These are phyloP conservation scores for Theobroma grandiflorum DNA, from an alignment of 441 rosid genomes.

Conservation along the genomic window DNA sequence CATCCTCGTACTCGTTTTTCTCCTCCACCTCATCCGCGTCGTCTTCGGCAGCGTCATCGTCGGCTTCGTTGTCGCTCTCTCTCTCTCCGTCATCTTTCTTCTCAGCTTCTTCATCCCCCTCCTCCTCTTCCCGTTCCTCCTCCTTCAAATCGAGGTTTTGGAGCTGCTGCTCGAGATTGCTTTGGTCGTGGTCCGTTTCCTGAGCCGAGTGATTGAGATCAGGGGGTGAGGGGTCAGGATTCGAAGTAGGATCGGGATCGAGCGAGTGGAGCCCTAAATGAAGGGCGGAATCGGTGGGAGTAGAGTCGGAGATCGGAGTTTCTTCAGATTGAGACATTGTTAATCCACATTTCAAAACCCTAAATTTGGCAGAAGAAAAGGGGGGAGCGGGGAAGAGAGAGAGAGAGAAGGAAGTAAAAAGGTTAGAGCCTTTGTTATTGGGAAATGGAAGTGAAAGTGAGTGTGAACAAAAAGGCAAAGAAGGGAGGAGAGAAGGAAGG, in stretches of 20 bases:
- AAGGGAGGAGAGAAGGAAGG: too few relatives aligned
- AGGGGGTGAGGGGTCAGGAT: slow-evolving; percentile 16
- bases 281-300: slow-evolving; percentile 18
- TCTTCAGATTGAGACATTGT: slow-evolving; percentile 39
- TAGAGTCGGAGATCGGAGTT: slow-evolving; percentile 19
- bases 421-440: slow-evolving; percentile 1
- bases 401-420: background rate
- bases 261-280: slow-evolving; percentile 23
- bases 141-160: slow-evolving; percentile 37
- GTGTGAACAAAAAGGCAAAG: slow-evolving; percentile 9
- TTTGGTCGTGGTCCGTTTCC: slow-evolving; percentile 8
- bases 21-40: slow-evolving; percentile 33
- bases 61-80: slow-evolving; percentile 28
- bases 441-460: slow-evolving; percentile 8
- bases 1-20: slow-evolving; percentile 30
- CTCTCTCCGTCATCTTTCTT: slow-evolving; percentile 21
- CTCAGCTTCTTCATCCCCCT: slow-evolving; percentile 29
- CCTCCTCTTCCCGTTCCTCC: slow-evolving; percentile 29
- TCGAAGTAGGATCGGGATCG: slow-evolving; percentile 5
- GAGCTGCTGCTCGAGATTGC: slow-evolving; percentile 31
- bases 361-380: slow-evolving; percentile 17
- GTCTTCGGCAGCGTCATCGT: slow-evolving; percentile 18
- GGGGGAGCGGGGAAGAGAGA: too few relatives aligned
- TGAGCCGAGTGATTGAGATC: slow-evolving; percentile 33
- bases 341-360: slow-evolving; percentile 40